Evolutionary conservation across 768 basidiomycete genomes (phyloP), one percentile per base, ranked within the genome.

Genomic region (Gloeostereum incarnatum): DNA sequence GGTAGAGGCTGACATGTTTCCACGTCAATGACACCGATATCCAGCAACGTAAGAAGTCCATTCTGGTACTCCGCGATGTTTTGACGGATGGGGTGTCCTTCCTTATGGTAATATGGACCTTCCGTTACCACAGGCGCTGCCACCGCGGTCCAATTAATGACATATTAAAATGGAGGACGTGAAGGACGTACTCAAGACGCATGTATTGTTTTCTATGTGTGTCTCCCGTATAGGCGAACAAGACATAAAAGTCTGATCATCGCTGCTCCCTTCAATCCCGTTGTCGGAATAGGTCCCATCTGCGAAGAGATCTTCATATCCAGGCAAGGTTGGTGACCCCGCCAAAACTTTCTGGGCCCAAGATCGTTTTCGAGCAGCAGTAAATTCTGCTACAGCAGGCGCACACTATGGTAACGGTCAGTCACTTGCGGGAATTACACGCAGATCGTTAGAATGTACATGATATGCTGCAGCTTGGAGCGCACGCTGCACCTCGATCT

Each of bases 21-120:
- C 0, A 75, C 67, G 38, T 75, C 73, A 17, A 75, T 72, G 0
- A 75, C 73, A 7, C 73, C 73, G 17, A 75, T 73, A 40, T 75
- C 71, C 13, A 75, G 56, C 3, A 73, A 57, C 65, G 69, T 21
- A 22, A 27, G 30, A 18, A 75, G 47, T 3, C 72, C 72, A 45
- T 66, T 63, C 41, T 75, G 66, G n/a, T 57, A 51, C 38, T 73
- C 73, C 11, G 71, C 73, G 41, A 75, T 70, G 40, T 73, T 73
- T 44, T 71, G 71, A 10, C 72, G 59, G 27, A 75, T 63, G 0
- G 63, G 67, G 48, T 73, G 73, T 0, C 66, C 70, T 19, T 57
- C 59, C 1, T 48, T 54, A 37, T 75, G 73, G 45, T 73, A 69
- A 47, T 75, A 75, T 1, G 73, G 73, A 0, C 73, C 73, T 44